phyloP scores from a whole-genome alignment of 345 rosid species.

The Citrus cavaleriei region DNA sequence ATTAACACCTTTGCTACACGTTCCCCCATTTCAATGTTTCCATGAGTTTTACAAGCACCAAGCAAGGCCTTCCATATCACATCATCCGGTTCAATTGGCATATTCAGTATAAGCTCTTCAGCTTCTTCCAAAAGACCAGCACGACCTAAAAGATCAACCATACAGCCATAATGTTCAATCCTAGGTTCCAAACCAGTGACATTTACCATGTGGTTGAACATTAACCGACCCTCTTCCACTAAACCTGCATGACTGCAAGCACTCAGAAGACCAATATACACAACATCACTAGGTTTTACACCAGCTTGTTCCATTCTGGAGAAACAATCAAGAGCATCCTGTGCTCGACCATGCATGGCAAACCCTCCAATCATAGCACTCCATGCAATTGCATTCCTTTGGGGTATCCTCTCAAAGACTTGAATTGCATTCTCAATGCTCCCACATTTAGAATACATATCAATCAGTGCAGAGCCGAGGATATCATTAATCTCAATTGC shows the following conservation, averaged over 20 bases:
- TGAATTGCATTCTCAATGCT: conserved; percentile 55
- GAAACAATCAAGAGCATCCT: conserved; percentile 50
- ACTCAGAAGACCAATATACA: conserved; percentile 47
- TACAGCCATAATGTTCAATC: conserved; percentile 70
- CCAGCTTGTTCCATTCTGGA: conserved; percentile 40
- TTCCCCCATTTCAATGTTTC: conserved; percentile 52
- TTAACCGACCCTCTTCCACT: conserved; percentile 48
- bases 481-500: conserved; percentile 47
- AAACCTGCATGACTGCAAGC: conserved; percentile 75
- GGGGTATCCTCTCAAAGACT: conserved; percentile 46
- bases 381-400: conserved; percentile 55
- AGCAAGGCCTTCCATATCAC: conserved; percentile 67
- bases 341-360: conserved; percentile 58
- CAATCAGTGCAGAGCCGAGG: conserved; percentile 69
- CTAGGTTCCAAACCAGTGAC: conserved; percentile 53
- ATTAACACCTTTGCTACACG: conserved; percentile 48
- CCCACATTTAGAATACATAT: conserved; percentile 79
- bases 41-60: conserved; percentile 62
- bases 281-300: conserved; percentile 48
- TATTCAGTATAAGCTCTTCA: conserved; percentile 50
- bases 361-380: conserved; percentile 64
- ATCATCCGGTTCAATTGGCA: conserved; percentile 58
- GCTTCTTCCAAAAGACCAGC: conserved; percentile 59
- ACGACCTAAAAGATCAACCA: conserved; percentile 73
- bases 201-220: conserved; percentile 51